These are phyloP conservation scores for Boehmeria nivea DNA, from an alignment of 306 rosid genomes.

Conservation along the genomic window DNA sequence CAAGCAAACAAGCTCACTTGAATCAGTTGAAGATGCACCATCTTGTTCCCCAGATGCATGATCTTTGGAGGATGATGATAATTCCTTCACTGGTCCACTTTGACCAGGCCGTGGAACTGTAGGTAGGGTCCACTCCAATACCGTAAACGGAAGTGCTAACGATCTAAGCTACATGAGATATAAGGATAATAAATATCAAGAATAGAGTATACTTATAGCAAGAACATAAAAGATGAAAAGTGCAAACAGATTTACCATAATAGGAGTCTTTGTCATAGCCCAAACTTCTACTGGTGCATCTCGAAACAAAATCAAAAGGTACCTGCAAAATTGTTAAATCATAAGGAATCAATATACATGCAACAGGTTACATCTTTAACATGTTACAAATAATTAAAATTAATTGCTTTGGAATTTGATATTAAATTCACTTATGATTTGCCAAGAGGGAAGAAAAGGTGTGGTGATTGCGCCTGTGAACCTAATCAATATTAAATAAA, in stretches of 20 bases:
- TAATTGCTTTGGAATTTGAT: background rate
- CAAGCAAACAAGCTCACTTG: slow-evolving; percentile 52
- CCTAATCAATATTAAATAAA: too few relatives aligned
- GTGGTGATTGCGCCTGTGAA: too few relatives aligned
- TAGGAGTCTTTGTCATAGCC: slow-evolving; percentile 98
- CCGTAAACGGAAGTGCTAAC: slow-evolving; percentile 99
- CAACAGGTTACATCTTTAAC: background rate
- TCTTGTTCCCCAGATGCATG: slow-evolving; percentile 30
- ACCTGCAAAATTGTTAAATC: slow-evolving; percentile 49
- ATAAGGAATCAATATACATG: background rate
- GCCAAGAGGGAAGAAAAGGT: too few relatives aligned
- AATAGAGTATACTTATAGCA: slow-evolving; percentile 5
- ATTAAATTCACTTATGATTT: too few relatives aligned
- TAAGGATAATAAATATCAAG: slow-evolving; percentile 41
- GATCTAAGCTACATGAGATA: slow-evolving; percentile 99
- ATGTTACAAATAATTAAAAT: background rate
- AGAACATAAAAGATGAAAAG: background rate
- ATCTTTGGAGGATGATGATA: slow-evolving; percentile 37
- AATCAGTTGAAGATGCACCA: slow-evolving; percentile 53
- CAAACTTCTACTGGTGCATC: slow-evolving; percentile 99
- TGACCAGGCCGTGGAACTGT: slow-evolving; percentile 70
- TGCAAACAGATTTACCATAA: slow-evolving; percentile 58
- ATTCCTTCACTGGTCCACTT: slow-evolving; percentile 30
- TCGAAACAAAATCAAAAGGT: slow-evolving; percentile 90
- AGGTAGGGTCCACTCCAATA: slow-evolving; percentile 99